Conservation (phyloP, 371 early-diverging fungal genomes). For the Mucor piriformis region DNA sequence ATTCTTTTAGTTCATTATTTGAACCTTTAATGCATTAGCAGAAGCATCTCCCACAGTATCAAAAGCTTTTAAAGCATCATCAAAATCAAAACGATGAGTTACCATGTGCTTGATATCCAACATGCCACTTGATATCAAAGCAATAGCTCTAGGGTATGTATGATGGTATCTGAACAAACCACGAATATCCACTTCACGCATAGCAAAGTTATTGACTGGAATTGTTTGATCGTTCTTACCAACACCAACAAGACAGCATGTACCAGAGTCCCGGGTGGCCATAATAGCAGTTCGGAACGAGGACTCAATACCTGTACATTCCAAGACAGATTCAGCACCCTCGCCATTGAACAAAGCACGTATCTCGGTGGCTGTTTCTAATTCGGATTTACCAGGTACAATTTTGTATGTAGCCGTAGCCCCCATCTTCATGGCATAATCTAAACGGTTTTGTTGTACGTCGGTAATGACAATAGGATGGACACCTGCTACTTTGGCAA, state of each 20-base stretch:
- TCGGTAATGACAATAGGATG: constrained; percentile 46
- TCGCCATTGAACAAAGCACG: constrained; percentile 32
- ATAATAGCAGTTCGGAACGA: constrained; percentile 50
- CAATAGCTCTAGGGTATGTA: constrained; percentile 49
- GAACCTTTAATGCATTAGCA: constrained; percentile 47
- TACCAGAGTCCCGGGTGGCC: constrained; percentile 47
- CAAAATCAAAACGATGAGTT: constrained; percentile 45
- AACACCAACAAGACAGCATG: constrained; percentile 48
- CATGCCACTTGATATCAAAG: constrained; percentile 35
- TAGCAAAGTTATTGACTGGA: constrained; percentile 55
- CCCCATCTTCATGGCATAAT: constrained; percentile 46
- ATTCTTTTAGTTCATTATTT: constrained; percentile 40
- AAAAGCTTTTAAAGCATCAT: constrained; percentile 48
- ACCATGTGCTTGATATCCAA: constrained; percentile 46
- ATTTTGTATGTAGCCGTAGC: constrained; percentile 41
- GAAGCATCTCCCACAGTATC: constrained; percentile 41
- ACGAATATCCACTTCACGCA: constrained; percentile 50
- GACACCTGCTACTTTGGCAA: constrained; percentile 44
- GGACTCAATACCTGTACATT: constrained; percentile 50
- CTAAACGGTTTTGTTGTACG: constrained; percentile 37
- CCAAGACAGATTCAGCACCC: constrained; percentile 44
- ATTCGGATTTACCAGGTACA: constrained; percentile 33
- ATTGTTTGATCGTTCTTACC: constrained; percentile 50
- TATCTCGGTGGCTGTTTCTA: constrained; percentile 39
- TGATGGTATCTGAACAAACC: constrained; percentile 50